Evolutionary conservation across 2,329 filamentous ascomycete genomes (phyloP).

Genomic region (Annulohypoxylon truncatum): DNA sequence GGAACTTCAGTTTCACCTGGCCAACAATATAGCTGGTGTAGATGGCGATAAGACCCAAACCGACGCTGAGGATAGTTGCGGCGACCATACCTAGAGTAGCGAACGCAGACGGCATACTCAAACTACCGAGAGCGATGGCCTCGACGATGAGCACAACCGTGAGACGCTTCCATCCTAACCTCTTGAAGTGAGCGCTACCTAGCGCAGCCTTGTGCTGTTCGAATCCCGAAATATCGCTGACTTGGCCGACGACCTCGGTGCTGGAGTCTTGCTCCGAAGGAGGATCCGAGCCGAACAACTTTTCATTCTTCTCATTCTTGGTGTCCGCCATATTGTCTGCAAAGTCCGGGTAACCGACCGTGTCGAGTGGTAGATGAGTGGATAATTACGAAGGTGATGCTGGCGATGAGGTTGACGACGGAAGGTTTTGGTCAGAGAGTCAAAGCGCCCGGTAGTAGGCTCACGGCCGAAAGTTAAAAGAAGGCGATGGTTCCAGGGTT

Average conservation of each 20-base stretch:
- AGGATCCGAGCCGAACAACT: constrained; percentile 26
- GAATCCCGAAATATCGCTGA: constrained; percentile 54
- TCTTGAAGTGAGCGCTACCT: constrained; percentile 62
- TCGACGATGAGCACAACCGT: constrained; percentile 67
- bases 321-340: constrained; percentile 21
- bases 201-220: constrained; percentile 60
- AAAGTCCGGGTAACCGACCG: constrained; percentile 5
- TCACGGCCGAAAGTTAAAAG: constrained; percentile 26
- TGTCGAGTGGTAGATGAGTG: constrained; percentile 12
- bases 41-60: constrained; percentile 59
- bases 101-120: constrained; percentile 64
- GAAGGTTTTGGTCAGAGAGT: constrained; percentile 22
- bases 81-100: constrained; percentile 65
- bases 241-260: constrained; percentile 48
- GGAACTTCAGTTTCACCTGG: constrained; percentile 53
- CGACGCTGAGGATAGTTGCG: constrained; percentile 57
- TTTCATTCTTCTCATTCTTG: constrained; percentile 40
- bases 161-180: constrained; percentile 67
- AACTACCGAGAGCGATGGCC: constrained; percentile 65
- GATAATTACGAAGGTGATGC: background rate
- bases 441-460: constrained; percentile 19
- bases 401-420: constrained; percentile 26
- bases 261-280: constrained; percentile 36
- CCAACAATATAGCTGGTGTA: constrained; percentile 62
- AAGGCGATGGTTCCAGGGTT: constrained; percentile 18